A percentile compares a stretch with the other conserved stretches of the same genome.
phyloP scores from a whole-genome alignment of 495 filamentous ascomycete species.

The Aspergillus coremiiformis region DNA sequence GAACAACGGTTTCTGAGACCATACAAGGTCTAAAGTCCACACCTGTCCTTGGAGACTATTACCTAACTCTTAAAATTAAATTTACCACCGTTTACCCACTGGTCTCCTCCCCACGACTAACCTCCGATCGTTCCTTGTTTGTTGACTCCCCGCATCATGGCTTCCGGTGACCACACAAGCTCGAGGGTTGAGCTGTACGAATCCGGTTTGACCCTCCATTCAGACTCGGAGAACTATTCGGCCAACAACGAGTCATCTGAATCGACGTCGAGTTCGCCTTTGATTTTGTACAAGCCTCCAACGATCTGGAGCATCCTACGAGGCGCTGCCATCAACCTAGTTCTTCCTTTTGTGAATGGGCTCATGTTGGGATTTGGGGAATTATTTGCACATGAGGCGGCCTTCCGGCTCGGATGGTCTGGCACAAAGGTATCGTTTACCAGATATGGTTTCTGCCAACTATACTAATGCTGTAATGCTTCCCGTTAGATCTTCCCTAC shows the following conservation, averaged over 20 bases:
- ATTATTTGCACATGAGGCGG: conserved; percentile 89
- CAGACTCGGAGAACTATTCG: conserved; percentile 86
- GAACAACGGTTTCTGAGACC: too few species aligned
- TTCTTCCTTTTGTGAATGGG: conserved; percentile 94
- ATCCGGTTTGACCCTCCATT: conserved; percentile 77
- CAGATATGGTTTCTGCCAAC: not conserved
- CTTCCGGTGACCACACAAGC: conserved; percentile 39
- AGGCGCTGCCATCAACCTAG: conserved; percentile 86
- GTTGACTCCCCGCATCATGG: conserved; percentile 28
- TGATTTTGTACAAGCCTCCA: conserved; percentile 85
- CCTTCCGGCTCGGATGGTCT: conserved; percentile 87
- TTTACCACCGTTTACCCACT: too few species aligned
- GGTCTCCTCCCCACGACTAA: not conserved
- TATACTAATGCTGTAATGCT: conserved; percentile 3
- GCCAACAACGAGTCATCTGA: conserved; percentile 56
- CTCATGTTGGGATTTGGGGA: conserved; percentile 98
- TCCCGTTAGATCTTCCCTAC: conserved; percentile 55
- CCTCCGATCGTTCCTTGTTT: conserved; percentile 7
- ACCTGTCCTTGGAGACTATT: too few species aligned
- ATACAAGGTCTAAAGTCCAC: too few species aligned
- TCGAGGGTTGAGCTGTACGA: conserved; percentile 58
- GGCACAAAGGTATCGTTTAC: conserved; percentile 69
- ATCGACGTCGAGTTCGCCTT: conserved; percentile 61
- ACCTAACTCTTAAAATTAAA: too few species aligned
- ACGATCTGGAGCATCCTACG: conserved; percentile 77